Evolutionary conservation across 2,329 filamentous ascomycete genomes (phyloP).

Genomic region (Aspergillus carbonarius): DNA sequence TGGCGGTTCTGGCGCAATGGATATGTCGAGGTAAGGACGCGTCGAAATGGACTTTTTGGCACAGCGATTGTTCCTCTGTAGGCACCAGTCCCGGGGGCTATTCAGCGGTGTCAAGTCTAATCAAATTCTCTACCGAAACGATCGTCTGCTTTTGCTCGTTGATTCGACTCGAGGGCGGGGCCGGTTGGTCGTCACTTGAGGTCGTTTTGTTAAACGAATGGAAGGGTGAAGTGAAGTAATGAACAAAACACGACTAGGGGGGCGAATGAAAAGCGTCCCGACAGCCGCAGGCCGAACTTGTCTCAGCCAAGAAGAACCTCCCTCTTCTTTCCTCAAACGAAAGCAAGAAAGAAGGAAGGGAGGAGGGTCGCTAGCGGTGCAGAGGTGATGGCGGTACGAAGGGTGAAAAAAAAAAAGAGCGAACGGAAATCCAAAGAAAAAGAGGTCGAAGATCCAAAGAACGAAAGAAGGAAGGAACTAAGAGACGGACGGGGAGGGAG

Average conservation of each 20-base stretch:
- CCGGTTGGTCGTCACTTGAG: conserved; percentile 5
- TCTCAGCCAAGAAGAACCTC: conserved; percentile 15
- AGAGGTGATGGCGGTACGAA: conserved; percentile 7
- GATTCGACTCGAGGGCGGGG: conserved; percentile 6
- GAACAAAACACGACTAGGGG: conserved; percentile 11
- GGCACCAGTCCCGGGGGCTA: conserved; percentile 22
- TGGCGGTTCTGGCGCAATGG: conserved; percentile 1
- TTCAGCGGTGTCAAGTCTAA: conserved; percentile 9
- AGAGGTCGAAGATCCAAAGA: conserved; percentile 13
- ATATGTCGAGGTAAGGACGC: neutral
- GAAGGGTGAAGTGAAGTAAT: conserved; percentile 13
- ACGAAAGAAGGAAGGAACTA: conserved; percentile 24
- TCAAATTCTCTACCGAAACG: conserved; percentile 6
- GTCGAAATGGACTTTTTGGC: conserved; percentile 2
- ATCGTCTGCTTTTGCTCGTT: neutral
- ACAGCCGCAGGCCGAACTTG: conserved; percentile 14
- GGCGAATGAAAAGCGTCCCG: conserved; percentile 1
- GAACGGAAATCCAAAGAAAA: conserved; percentile 20
- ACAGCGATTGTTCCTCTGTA: conserved; percentile 11
- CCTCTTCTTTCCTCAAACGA: conserved; percentile 32
- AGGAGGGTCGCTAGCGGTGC: conserved; percentile 14
- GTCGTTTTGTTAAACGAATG: conserved; percentile 24
- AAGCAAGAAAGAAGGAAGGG: conserved; percentile 27
- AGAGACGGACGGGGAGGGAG: conserved; percentile 32
- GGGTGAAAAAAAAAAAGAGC: conserved; percentile 21